phyloP scores from a whole-genome alignment of 305 asterid genomes.

The Fraxinus dipetala region DNA sequence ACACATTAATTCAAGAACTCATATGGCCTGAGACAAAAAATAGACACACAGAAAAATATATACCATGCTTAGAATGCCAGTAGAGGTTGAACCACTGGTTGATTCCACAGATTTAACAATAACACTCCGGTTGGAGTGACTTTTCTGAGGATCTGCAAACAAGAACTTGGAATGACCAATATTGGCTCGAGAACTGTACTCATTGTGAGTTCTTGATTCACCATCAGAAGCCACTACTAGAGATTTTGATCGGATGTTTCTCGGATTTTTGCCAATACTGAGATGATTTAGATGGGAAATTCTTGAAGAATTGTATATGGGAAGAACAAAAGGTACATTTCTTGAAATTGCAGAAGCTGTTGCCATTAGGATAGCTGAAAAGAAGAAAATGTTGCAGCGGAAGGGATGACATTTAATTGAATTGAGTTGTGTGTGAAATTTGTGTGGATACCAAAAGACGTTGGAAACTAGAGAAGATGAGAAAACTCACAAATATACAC shows the following conservation, averaged over 20 bases:
- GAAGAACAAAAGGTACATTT: constrained; percentile 30
- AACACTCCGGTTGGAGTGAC: constrained; percentile 28
- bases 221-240: constrained; percentile 25
- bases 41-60: background rate
- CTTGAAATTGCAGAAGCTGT: constrained; percentile 39
- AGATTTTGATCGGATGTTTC: constrained; percentile 20
- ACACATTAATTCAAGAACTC: constrained; percentile 3
- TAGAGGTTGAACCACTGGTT: constrained; percentile 37
- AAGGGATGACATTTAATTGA: constrained; percentile 35
- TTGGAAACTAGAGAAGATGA: constrained; percentile 26
- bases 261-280: constrained; percentile 22
- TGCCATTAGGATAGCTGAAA: constrained; percentile 33
- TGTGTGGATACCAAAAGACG: constrained; percentile 63
- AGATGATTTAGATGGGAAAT: constrained; percentile 9
- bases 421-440: constrained; percentile 19
- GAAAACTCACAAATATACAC: constrained; percentile 8
- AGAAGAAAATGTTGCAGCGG: constrained; percentile 19
- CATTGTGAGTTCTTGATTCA: constrained; percentile 2
- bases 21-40: background rate
- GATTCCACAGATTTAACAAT: constrained; percentile 48
- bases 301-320: constrained; percentile 31
- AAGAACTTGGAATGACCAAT: constrained; percentile 20
- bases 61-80: constrained; percentile 55
- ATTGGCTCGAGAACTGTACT: constrained; percentile 18
- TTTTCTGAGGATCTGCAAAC: constrained; percentile 24